Evolutionary conservation across 257 asterid genomes (phyloP), one percentile per base, ranked within the genome.

Genomic region (Solanum neorickii): DNA sequence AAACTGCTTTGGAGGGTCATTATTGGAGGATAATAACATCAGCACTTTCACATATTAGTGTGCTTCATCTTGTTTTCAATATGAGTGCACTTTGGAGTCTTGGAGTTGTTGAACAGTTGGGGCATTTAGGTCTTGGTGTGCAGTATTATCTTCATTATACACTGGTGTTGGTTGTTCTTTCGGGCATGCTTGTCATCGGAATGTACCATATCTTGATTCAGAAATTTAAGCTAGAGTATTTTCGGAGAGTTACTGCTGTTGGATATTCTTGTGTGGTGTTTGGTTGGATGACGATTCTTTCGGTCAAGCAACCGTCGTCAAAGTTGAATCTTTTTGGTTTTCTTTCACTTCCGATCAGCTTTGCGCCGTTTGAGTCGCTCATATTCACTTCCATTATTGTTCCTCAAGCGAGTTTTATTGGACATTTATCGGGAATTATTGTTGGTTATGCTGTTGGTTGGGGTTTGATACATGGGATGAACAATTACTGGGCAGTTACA

Each of bases 191-290:
- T 23, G 98, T 97, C 60, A 49, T 97, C 0, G 98, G 97, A 12
- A 92, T 93, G 91, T 95, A 94, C 68, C 99, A 97, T 90, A 47
- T 94, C 35, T 88, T 97, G 88, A 94, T 97, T 86, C 98, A 93
- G 84, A 93, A 89, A 90, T 95, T 94, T 90, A 95, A 94, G 83
- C 21, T 97, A 0, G 99, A 97, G 10, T 95, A 97, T 90, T 94
- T 97, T 70, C 90, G 96, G 37, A 93, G 98, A 92, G 98, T 97
- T 76, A 97, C 98, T 46, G 99, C 97, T 75, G 98, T 97, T 87
- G 99, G 99, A 16, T 97, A 97, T 89, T 97, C 99, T 46, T 97
- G 99, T 88, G 99, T 97, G 88, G 99, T 97, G 74, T 97, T 97
- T 46, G 99, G 99, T 59, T 97, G 98, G 99, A 95, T 97, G 99